Percentiles rank a stretch among this genome's conserved stretches.
These are phyloP conservation scores for Colletotrichum tropicale DNA, from an alignment of 2,329 filamentous ascomycete species.

Conservation along the genomic window DNA sequence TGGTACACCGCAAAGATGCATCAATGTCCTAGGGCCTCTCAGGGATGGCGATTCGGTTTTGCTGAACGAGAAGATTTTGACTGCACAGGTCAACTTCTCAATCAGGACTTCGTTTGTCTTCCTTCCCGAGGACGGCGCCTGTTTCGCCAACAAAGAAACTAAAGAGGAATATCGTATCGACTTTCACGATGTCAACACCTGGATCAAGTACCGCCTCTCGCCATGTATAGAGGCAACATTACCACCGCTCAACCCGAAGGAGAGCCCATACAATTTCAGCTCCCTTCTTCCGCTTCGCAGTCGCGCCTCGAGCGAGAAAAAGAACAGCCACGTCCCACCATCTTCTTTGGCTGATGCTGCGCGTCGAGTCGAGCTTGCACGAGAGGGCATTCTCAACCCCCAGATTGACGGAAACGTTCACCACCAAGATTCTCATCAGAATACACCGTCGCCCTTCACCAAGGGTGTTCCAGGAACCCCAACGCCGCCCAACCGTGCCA, in stretches of 20 bases:
- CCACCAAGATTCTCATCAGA: constrained; percentile 21
- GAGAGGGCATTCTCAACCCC: constrained; percentile 46
- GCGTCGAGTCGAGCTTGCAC: constrained; percentile 32
- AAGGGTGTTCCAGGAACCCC: constrained; percentile 28
- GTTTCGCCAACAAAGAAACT: constrained; percentile 84
- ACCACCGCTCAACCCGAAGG: constrained; percentile 54
- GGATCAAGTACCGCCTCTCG: constrained; percentile 79
- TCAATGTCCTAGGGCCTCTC: constrained; percentile 89
- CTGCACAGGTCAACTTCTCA: constrained; percentile 91
- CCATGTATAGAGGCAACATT: constrained; percentile 76
- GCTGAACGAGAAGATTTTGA: constrained; percentile 86
- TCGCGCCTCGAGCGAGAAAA: constrained; percentile 45
- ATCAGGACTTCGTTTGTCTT: constrained; percentile 86
- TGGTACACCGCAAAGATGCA: constrained; percentile 82
- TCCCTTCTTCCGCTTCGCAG: constrained; percentile 53
- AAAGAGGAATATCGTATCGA: constrained; percentile 82
- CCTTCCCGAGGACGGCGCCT: constrained; percentile 83
- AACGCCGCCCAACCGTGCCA: constrained; percentile 55
- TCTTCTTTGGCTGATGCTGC: constrained; percentile 27
- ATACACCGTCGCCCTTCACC: constrained; percentile 21
- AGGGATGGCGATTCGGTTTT: constrained; percentile 93
- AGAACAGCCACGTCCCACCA: constrained; percentile 19
- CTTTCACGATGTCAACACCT: constrained; percentile 80
- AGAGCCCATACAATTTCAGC: constrained; percentile 40
- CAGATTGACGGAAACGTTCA: constrained; percentile 44